Base-by-base conservation (phyloP, 371 early-diverging fungal species). In the Mucor sp. region DNA sequence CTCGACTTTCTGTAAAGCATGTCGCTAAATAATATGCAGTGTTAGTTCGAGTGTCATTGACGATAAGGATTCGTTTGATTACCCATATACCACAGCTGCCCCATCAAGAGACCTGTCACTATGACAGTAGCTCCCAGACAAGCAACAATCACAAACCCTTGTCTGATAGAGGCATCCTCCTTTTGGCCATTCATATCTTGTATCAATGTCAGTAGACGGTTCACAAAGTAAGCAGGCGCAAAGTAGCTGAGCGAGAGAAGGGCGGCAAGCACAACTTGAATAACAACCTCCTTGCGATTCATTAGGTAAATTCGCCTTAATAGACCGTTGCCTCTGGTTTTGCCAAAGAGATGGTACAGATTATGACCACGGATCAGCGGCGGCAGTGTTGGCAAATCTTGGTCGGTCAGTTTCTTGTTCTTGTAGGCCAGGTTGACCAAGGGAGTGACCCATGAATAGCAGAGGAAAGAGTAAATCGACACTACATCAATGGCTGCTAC, bases 41-140 rank as follows among this genome's bases (percentile, higher is more conserved):
- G 32, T 56, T 30, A 33, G 28, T 66, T 15, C 41, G 6, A 32
- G 33, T 15, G 4, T 2, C 30, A 6, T 4, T 25, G 28, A 4
- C 28, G 21, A 19, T 2, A 21, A 12, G 11, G 17, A 19, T 23
- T 8, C 37, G 4, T 5, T 43, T 30, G 30, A 33, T 67, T 78
- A 82, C 83, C 78, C 65, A 72, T 82, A 66, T 88, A 86, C 73
- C 84, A 82, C 9, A 84, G 66, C 61, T 85, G 85, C 5, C 76
- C 82, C 37, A 78, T 72, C 9, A 76, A 63, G 23, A 84, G n/a
- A n/a, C 77, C 78, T 17, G 76, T 65, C 19, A 80, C 32, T 9
- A 85, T 65, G 19, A 79, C 76, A 21, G 77, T 68, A 6, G 72
- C 23, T 17, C 83, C 82, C 44, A 84, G 77, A 39, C 78, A 76